Evolutionary conservation across 257 asterid genomes (phyloP).

Genomic region (Penstemon barbatus): DNA sequence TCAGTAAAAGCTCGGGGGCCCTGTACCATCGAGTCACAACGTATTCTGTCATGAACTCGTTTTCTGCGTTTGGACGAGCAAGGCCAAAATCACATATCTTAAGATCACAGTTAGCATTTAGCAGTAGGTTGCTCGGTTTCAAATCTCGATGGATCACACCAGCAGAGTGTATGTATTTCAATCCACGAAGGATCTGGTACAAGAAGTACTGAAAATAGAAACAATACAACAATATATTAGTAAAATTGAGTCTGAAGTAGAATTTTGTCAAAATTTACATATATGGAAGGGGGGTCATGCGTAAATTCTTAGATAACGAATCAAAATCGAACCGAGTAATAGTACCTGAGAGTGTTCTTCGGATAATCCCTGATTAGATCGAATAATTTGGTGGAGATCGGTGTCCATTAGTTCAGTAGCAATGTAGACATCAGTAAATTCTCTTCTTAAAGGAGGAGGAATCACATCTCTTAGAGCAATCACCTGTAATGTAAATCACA

Average conservation of each 20-base stretch:
- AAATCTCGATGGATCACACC: slow-evolving; percentile 87
- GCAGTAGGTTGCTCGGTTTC: slow-evolving; percentile 88
- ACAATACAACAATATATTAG: slow-evolving; percentile 22
- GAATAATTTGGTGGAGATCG: slow-evolving; percentile 96
- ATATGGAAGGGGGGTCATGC: no score
- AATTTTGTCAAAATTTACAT: no score
- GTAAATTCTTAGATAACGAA: background rate
- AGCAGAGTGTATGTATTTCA: slow-evolving; percentile 92
- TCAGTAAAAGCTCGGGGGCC: slow-evolving; percentile 88
- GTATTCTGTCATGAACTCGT: slow-evolving; percentile 91
- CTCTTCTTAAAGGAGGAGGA: slow-evolving; percentile 91
- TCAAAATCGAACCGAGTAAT: background rate
- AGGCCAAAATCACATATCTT: slow-evolving; percentile 96
- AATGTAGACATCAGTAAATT: slow-evolving; percentile 77
- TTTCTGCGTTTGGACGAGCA: slow-evolving; percentile 80
- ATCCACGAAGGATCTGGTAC: slow-evolving; percentile 91
- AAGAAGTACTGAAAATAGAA: slow-evolving; percentile 70
- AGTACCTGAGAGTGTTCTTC: slow-evolving; percentile 95
- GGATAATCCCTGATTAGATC: slow-evolving; percentile 85
- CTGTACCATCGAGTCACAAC: slow-evolving; percentile 99
- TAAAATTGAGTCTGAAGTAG: background rate
- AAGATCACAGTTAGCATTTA: slow-evolving; percentile 90
- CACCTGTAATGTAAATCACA: slow-evolving; percentile 56
- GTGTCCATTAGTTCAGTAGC: slow-evolving; percentile 93
- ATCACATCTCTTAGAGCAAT: slow-evolving; percentile 73